These are phyloP conservation scores for Flaveria floridana DNA, from an alignment of 140 eudicot species.

Conservation along the genomic window DNA sequence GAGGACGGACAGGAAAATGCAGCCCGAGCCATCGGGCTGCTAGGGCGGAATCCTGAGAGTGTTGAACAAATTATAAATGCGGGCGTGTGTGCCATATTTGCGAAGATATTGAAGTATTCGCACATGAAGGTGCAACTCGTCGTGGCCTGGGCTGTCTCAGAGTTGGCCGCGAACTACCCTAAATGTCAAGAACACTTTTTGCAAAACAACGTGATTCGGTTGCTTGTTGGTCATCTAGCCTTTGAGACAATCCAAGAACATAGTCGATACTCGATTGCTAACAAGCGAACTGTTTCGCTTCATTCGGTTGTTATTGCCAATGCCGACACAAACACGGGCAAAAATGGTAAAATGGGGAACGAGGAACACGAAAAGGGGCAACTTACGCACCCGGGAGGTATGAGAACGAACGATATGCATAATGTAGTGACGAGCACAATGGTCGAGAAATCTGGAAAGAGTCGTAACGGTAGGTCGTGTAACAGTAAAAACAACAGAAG, in stretches of 20 bases:
- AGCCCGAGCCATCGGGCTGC: conserved; percentile 51
- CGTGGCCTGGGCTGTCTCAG: conserved; percentile 69
- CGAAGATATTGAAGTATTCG: conserved; percentile 41
- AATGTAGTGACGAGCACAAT: conserved; percentile 37
- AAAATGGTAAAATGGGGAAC: not conserved
- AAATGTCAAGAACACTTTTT: conserved; percentile 52
- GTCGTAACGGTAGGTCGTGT: not conserved
- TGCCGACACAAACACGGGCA: conserved; percentile 1
- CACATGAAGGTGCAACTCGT: conserved; percentile 60
- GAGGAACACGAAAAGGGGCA: conserved; percentile 24
- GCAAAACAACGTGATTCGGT: conserved; percentile 44
- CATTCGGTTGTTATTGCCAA: conserved; percentile 47
- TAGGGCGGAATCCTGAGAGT: conserved; percentile 57
- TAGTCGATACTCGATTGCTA: conserved; percentile 45
- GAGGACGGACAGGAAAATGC: conserved; percentile 63
- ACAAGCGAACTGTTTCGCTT: conserved; percentile 43
- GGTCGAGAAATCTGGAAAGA: conserved; percentile 19
- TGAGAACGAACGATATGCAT: conserved; percentile 21
- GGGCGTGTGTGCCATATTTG: conserved; percentile 47
- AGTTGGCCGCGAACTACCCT: conserved; percentile 49
- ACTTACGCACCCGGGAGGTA: conserved; percentile 13
- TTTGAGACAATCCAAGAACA: conserved; percentile 53
- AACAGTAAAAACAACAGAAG: conserved; percentile 21
- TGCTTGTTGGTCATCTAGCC: conserved; percentile 49
- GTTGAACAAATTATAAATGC: conserved; percentile 56